Base-by-base conservation (phyloP, 345 rosid species). In the Moricandia moricandioides region DNA sequence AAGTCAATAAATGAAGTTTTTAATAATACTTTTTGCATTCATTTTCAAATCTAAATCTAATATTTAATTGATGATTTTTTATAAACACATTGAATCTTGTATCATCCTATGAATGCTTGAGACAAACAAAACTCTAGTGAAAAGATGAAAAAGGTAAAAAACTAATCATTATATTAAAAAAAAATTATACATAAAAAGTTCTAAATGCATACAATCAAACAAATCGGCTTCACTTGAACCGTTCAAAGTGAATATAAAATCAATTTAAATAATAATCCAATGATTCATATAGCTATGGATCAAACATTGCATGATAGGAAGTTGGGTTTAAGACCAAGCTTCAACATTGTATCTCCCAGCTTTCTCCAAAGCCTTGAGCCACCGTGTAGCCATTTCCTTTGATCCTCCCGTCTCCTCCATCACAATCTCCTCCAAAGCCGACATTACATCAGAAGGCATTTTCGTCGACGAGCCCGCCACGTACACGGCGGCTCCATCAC, bases 391-490 rank as follows among this genome's bases (percentile, higher is more conserved):
- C 13, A 82, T 58, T 60, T 85, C 97, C 80, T 55, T 88, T 2
- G 96, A 62, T 72, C 83, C 83, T 56, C 80, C 80, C 0, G 61
- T 70, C 79, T 88, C 96, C 75, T 87, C 77, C 5, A 85, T 71
- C 65, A 90, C 79, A 60, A 90, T 80, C 14, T 90, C 97, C 80
- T 95, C 93, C 7, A 95, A 86, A 2, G 88, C 87, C 4, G 83
- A 75, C 93, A 87, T 75, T 34, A 92, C 94, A 77, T 95, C 93
- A 0, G 85, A 62, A 5, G 97, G 97, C 99, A 95, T 95, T 79
- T 92, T 92, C 30, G 96, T 92, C 11, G 99, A 85, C 3, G 99
- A 92, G 16, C 99, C 97, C 0, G 97, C 96, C 13, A 95, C 84
- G 40, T 92, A 95, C 35, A 95, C 45, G 0, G 93, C 83, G 34